Evolutionary conservation across 139 green algal genomes (phyloP).

Genomic region (Auxenochlorella pyrenoidosa): DNA sequence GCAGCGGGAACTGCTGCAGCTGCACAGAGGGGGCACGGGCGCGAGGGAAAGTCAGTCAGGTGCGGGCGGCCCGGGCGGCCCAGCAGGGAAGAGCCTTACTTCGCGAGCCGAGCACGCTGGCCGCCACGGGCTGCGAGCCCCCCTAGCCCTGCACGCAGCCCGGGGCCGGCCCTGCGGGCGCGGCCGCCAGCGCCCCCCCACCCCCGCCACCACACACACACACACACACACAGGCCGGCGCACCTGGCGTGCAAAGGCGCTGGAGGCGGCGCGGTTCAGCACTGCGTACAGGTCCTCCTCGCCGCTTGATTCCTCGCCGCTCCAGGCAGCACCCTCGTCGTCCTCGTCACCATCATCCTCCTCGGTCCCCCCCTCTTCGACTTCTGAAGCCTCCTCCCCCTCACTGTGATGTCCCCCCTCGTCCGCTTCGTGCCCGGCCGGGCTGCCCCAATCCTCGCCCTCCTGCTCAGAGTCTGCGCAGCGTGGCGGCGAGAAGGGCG

Average conservation of each 20-base stretch:
- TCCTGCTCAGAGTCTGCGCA: neutral
- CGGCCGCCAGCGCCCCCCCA: too few relatives aligned
- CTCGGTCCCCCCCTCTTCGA: too few relatives aligned
- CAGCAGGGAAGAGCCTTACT: too few relatives aligned
- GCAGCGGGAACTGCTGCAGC: slow-evolving; percentile 22
- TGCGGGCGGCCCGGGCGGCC: too few relatives aligned
- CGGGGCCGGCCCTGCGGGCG: too few relatives aligned
- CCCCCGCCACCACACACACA: neutral
- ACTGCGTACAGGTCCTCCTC: neutral
- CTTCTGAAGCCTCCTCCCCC: too few relatives aligned
- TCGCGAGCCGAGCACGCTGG: too few relatives aligned
- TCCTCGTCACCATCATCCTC: slow-evolving; percentile 13
- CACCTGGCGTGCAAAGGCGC: neutral
- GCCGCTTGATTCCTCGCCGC: neutral
- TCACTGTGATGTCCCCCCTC: too few relatives aligned
- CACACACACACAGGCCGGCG: too few relatives aligned
- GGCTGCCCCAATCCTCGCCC: neutral
- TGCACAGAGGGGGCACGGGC: neutral
- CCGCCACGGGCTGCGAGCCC: too few relatives aligned
- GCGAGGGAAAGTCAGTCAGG: too few relatives aligned
- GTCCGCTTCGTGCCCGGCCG: neutral
- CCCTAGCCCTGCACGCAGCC: too few relatives aligned
- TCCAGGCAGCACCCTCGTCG: neutral
- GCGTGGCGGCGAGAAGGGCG: neutral
- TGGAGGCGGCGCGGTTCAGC: neutral